Evolutionary conservation across 148 eudicot genomes (phyloP), one percentile per base, ranked within the genome.

Genomic region (Silene uniflora): DNA sequence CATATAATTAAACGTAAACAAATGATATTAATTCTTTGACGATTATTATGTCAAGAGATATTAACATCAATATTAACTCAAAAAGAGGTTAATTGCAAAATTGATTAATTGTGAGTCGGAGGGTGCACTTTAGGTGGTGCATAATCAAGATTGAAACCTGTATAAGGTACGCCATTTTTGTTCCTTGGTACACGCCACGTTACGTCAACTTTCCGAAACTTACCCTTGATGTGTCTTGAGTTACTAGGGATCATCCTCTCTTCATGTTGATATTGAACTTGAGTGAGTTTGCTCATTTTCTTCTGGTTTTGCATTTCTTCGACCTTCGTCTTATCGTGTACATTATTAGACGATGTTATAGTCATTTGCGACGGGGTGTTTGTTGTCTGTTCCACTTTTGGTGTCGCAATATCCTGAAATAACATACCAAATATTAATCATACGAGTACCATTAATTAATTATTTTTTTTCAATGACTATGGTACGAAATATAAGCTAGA

Each of bases 41-140:
- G 3, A 49, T 12, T 49, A 47, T 47, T 4, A 12, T 52, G 24
- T 59, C 4, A 59, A 59, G 62, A 59, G 62, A 59, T 4, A 59
- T 59, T 19, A 59, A 59, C 22, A 58, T 58, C 62, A 58, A 17
- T 39, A 39, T 6, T 17, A 58, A 58, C 21, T 59, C 5, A n/a
- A 61, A 19, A 10, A 22, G 64, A 61, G 64, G 64, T 19, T n/a
- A n/a, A n/a, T n/a, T 61, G 64, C 64, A 61, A 61, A 61, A 22
- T 61, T 61, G 24, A 19, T 61, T 61, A 61, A 10, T 61, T 61
- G 64, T 61, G 64, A 61, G 64, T 17, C 22, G 64, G 64, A 61
- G 64, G 64, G 27, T 61, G 64, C 11, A 61, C 64, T 61, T 61
- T 61, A 61, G 64, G 64, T 61, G 64, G 64, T 22, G 64, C 64